Percentiles rank a stretch among this genome's conserved stretches.
phyloP scores from a whole-genome alignment of 2,329 filamentous ascomycete genomes.

The Talaromyces sp. region DNA sequence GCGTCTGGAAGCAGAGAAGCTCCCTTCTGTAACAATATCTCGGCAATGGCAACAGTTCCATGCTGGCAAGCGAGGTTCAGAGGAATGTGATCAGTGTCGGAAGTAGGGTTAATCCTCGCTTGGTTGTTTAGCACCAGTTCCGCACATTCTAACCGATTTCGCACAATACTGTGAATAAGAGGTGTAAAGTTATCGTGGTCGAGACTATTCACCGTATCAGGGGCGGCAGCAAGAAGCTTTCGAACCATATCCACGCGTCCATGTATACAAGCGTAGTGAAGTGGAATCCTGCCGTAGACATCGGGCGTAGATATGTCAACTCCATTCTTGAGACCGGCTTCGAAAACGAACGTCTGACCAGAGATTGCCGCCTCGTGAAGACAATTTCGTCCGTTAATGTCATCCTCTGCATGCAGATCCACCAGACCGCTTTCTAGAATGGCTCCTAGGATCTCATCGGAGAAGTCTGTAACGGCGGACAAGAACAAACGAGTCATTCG shows the following conservation, averaged over 20 bases:
- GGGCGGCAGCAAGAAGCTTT: constrained; percentile 66
- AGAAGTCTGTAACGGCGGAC: constrained; percentile 81
- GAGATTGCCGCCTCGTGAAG: constrained; percentile 96
- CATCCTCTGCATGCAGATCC: constrained; percentile 89
- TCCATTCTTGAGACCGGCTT: constrained; percentile 69
- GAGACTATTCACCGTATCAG: constrained; percentile 76
- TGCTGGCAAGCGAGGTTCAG: constrained; percentile 94
- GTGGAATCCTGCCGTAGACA: constrained; percentile 87
- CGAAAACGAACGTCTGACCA: constrained; percentile 74
- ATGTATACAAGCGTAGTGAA: constrained; percentile 97
- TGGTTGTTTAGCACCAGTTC: constrained; percentile 71
- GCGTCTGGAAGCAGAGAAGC: constrained; percentile 88
- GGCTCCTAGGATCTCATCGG: constrained; percentile 70
- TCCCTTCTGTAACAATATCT: constrained; percentile 75
- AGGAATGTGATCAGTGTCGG: constrained; percentile 88
- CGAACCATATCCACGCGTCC: constrained; percentile 82
- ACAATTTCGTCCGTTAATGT: constrained; percentile 96
- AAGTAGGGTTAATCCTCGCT: constrained; percentile 80
- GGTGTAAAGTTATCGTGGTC: constrained; percentile 98
- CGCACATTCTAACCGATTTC: constrained; percentile 77
- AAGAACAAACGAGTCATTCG: constrained; percentile 87
- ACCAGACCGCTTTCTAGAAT: constrained; percentile 79
- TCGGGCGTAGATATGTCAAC: constrained; percentile 80
- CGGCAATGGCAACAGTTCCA: constrained; percentile 79
- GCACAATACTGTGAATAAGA: constrained; percentile 90